These are phyloP conservation scores for Quercus phellos DNA, from an alignment of 331 rosid genomes.

Conservation along the genomic window DNA sequence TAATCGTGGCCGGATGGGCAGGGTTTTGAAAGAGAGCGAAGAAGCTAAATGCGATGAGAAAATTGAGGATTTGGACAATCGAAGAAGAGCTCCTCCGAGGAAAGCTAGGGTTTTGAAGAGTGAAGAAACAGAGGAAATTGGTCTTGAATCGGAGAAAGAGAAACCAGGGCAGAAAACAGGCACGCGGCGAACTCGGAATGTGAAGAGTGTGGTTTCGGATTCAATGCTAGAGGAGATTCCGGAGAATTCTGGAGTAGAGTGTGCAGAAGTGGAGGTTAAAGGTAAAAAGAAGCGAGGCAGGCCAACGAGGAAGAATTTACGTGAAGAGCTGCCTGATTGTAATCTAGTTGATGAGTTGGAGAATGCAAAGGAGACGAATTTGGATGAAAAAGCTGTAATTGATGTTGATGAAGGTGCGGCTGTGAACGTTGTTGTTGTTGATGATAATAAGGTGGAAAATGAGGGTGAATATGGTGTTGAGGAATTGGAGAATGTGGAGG, in stretches of 20 bases:
- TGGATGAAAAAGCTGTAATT: too few relatives aligned
- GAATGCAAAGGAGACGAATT: too few relatives aligned
- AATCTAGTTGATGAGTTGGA: too few relatives aligned
- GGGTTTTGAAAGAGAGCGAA: constrained; percentile 11
- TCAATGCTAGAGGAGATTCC: constrained; percentile 14
- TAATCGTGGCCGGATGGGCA: constrained; percentile 17
- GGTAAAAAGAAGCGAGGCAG: constrained; percentile 28
- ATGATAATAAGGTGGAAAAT: too few relatives aligned
- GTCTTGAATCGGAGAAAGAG: constrained; percentile 5
- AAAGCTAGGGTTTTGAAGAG: constrained; percentile 31
- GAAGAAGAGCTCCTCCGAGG: constrained; percentile 20
- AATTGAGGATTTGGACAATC: constrained; percentile 13
- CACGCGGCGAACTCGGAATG: constrained; percentile 14
- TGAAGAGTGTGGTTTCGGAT: constrained; percentile 2
- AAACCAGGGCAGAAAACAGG: neutral
- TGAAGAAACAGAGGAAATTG: neutral
- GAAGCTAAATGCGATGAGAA: neutral
- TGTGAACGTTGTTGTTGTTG: too few relatives aligned
- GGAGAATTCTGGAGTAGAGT: constrained; percentile 20
- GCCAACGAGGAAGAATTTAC: constrained; percentile 32
- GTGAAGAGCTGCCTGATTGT: constrained; percentile 10
- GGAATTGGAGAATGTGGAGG: neutral
- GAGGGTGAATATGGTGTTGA: too few relatives aligned
- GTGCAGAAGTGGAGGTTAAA: constrained; percentile 31
- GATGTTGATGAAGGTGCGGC: too few relatives aligned